Evolutionary conservation across 164 flowering plant species (phyloP), one percentile per base, ranked within the genome.

Genomic region (Saururus chinensis): DNA sequence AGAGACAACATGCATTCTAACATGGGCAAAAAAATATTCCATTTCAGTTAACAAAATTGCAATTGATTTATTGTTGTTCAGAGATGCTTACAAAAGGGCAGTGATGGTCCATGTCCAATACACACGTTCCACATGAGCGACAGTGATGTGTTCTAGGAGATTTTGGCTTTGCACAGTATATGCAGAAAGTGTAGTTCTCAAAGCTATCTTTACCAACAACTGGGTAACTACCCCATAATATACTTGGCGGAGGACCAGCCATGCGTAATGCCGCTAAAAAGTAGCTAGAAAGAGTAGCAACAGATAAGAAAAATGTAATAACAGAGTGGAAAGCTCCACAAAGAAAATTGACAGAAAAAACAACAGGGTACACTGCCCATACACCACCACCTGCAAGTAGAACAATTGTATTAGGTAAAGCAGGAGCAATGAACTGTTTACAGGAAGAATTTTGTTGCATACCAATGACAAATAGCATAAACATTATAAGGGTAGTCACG

Each of bases 61-160:
- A 7, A 45, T 45, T 45, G 14, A 45, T 7, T 45, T 2, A 30
- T 6, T 30, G 37, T 30, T 30, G 37, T 6, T 45, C 13, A 45
- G 1, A 57, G 26, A 40, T 22, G 84, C 96, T 88, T 83, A 90
- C 98, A 77, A 93, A 88, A 49, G 98, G 99, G 80, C 99, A 93
- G 69, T 93, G 99, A 70, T 93, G 99, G 78, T 93, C 99, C 99
- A 93, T 93, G 75, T 88, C 97, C 68, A 85, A 52, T 45, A 93
- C 63, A 73, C 99, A 93, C 74, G 68, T 80, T 66, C 88, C 82
- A 71, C 97, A 93, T 23, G 99, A 75, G 20, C 92, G 82, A 75
- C 99, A 93, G 54, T 93, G 99, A 80, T 93, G 99, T 14, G 87
- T 64, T 68, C 88, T 76, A 4, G 96, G 87, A 16, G 96, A 82